These are phyloP conservation scores for Pogostemon cablin DNA, from an alignment of 257 asterid genomes.

Conservation along the genomic window DNA sequence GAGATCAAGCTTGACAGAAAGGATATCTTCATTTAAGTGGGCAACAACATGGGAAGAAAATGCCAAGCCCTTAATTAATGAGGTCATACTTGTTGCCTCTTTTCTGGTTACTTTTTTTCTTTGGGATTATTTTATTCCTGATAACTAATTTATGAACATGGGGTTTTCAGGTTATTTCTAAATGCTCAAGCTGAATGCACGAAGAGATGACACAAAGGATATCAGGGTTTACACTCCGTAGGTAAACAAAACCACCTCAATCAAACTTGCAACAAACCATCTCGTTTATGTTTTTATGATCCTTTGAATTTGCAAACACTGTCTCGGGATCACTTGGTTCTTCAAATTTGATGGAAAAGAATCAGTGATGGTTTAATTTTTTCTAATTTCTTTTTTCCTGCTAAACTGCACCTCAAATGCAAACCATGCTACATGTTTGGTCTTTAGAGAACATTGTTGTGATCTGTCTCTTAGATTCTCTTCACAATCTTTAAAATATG, in stretches of 20 bases:
- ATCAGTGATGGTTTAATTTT: no score
- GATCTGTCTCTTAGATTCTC: no score
- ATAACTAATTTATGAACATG: background rate
- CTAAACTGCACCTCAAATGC: no score
- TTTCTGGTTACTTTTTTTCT: background rate
- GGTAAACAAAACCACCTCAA: background rate
- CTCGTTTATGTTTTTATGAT: no score
- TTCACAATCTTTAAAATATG: no score
- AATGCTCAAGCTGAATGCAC: conserved; percentile 42
- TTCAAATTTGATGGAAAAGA: no score
- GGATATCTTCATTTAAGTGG: conserved; percentile 75
- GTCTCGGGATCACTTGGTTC: no score
- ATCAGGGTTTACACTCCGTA: background rate
- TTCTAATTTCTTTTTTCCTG: no score
- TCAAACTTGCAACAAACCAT: background rate
- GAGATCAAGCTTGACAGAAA: conserved; percentile 66
- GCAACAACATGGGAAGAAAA: conserved; percentile 82
- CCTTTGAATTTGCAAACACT: no score
- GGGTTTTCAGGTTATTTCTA: conserved; percentile 58
- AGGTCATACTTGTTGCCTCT: conserved; percentile 45
- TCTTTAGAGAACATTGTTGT: no score
- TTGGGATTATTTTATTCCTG: background rate
- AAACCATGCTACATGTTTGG: no score
- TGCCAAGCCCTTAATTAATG: conserved; percentile 69
- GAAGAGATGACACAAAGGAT: background rate